phyloP scores from a whole-genome alignment of 2,329 filamentous ascomycete species.

The Epichloe hybrida region DNA sequence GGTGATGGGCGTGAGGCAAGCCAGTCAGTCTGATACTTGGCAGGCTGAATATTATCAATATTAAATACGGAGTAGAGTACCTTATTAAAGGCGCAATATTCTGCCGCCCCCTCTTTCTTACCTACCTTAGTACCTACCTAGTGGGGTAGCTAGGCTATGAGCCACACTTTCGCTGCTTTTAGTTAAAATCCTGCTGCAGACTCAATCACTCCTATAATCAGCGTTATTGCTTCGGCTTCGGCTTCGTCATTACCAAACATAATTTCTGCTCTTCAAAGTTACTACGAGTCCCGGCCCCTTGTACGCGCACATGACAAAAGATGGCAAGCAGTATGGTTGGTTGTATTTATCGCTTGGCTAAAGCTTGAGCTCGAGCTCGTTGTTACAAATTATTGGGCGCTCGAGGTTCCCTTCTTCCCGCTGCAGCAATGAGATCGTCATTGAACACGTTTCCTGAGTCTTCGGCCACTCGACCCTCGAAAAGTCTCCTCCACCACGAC shows the following conservation, averaged over 20 bases:
- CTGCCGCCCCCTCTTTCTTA: too few relatives aligned
- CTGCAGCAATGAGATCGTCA: constrained; percentile 49
- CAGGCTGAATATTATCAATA: too few relatives aligned
- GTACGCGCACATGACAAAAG: not conserved
- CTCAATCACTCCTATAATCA: not conserved
- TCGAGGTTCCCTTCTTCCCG: constrained; percentile 18
- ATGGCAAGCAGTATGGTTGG: too few relatives aligned
- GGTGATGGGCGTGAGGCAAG: too few relatives aligned
- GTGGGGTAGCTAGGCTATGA: too few relatives aligned
- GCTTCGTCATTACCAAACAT: not conserved
- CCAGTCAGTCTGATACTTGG: too few relatives aligned
- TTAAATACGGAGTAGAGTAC: too few relatives aligned
- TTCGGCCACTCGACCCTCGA: constrained; percentile 44
- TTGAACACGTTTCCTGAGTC: constrained; percentile 42
- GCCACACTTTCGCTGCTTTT: too few relatives aligned
- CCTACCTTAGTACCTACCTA: too few relatives aligned
- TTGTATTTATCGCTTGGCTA: too few relatives aligned
- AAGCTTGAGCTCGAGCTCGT: not conserved
- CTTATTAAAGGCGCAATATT: too few relatives aligned
- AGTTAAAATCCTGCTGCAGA: too few relatives aligned
- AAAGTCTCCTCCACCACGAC: constrained; percentile 75
- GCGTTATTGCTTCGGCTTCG: not conserved
- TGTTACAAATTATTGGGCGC: constrained; percentile 1
- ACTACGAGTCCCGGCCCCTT: not conserved
- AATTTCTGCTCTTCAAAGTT: not conserved